phyloP scores from a whole-genome alignment of 2,329 filamentous ascomycete species.

The Cladophialophora chaetospira region DNA sequence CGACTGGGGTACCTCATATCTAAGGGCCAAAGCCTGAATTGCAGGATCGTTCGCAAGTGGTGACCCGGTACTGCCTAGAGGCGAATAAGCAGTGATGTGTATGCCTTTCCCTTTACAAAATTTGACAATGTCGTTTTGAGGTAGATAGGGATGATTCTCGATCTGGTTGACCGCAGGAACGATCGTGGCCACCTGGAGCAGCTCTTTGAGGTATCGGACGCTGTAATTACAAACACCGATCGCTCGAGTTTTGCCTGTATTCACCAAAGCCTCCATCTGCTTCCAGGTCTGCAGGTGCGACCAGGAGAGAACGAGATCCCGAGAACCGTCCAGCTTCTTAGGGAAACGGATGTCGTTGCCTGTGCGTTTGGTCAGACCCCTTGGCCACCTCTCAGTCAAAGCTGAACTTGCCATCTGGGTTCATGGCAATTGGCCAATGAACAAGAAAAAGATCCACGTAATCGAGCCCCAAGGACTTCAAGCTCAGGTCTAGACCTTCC shows the following conservation, averaged over 20 bases:
- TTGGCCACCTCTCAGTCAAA: no score
- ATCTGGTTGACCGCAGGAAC: slow-evolving; percentile 35
- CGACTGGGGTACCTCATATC: slow-evolving; percentile 14
- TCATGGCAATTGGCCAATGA: slow-evolving; percentile 49
- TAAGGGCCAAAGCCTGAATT: slow-evolving; percentile 11
- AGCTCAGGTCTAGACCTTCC: slow-evolving; percentile 54
- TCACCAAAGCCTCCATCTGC: slow-evolving; percentile 47
- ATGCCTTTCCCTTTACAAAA: slow-evolving; percentile 26
- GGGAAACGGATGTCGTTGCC: no score
- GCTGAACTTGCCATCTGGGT: background rate
- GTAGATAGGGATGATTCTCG: slow-evolving; percentile 37
- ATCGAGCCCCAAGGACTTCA: slow-evolving; percentile 61
- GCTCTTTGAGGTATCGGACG: slow-evolving; percentile 44
- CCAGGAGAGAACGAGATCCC: background rate
- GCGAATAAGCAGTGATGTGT: slow-evolving; percentile 20
- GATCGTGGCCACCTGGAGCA: slow-evolving; percentile 41
- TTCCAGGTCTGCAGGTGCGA: slow-evolving; percentile 44
- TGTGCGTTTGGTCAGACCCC: no score
- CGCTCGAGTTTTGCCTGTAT: slow-evolving; percentile 60
- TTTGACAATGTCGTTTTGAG: slow-evolving; percentile 32
- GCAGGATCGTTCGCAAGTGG: slow-evolving; percentile 19
- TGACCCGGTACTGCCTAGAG: slow-evolving; percentile 16
- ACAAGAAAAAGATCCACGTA: slow-evolving; percentile 67
- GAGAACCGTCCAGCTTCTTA: slow-evolving; percentile 38
- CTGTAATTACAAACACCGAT: slow-evolving; percentile 74